Evolutionary conservation across 2,329 filamentous ascomycete genomes (phyloP).

Genomic region (Aspergillus thermomutatus): DNA sequence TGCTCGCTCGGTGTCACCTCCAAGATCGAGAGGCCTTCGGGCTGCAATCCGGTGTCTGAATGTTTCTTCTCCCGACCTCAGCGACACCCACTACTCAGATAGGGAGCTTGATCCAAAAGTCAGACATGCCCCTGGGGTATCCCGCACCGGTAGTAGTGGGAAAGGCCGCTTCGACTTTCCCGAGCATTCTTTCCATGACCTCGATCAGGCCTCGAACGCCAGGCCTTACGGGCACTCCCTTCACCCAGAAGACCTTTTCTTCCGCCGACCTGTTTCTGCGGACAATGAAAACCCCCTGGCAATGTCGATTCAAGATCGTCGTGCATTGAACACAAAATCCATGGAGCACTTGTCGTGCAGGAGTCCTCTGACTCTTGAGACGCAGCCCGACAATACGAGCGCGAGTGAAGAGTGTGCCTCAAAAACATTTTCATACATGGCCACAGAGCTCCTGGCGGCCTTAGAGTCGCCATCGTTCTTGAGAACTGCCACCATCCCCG

Average conservation of each 20-base stretch:
- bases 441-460: slow-evolving; percentile 10
- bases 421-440: slow-evolving; percentile 3
- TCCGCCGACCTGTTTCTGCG: slow-evolving; percentile 15
- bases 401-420: slow-evolving; percentile 12
- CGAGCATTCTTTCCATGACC: neutral
- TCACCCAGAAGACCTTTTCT: slow-evolving; percentile 10
- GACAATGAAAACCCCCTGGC: slow-evolving; percentile 6
- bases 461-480: slow-evolving; percentile 23
- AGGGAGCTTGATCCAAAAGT: neutral
- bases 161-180: neutral
- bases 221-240: neutral
- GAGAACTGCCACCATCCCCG: slow-evolving; percentile 16
- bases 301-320: slow-evolving; percentile 37
- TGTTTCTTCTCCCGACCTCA: slow-evolving; percentile 20
- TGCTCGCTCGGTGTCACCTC: slow-evolving; percentile 37
- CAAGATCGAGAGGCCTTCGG: slow-evolving; percentile 35
- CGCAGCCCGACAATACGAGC: slow-evolving; percentile 9
- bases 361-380: slow-evolving; percentile 28
- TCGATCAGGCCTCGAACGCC: neutral
- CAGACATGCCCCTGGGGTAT: neutral
- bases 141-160: neutral
- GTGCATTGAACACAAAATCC: slow-evolving; percentile 30
- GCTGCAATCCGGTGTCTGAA: slow-evolving; percentile 37
- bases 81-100: slow-evolving; percentile 6
- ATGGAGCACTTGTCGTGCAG: slow-evolving; percentile 24